Evolutionary conservation across 495 filamentous ascomycete species (phyloP), one percentile per base, ranked within the genome.

Genomic region (Neurospora tetraspora): DNA sequence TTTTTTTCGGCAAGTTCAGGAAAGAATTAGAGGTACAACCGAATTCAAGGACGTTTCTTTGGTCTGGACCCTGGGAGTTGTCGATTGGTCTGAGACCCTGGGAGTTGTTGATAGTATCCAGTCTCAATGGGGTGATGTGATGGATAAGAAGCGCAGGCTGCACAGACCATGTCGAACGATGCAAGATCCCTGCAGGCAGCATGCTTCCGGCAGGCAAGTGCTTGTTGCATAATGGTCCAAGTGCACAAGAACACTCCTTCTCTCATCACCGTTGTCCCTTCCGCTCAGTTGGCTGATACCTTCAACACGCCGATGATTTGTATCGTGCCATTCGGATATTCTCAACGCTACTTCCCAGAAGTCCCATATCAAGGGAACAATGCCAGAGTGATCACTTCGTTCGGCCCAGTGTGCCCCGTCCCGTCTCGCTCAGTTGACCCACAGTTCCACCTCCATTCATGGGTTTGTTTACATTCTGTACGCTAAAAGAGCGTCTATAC

Each of bases 61-160:
- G 5, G 23, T 61, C 23, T 61, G 53, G 53, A 61, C 53, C 23
- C 53, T 61, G 23, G 14, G 53, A 65, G 53, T 65, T 65, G 53
- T 65, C 27, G 53, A 65, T 65, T 34, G 6, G 27, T 65, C 27
- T 65, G 53, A 34, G 53, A 65, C 53, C 27, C 53, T 65, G 27
- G 14, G 53, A 65, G 53, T 65, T 65, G 53, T 65, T 14, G 53
- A 65, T 65, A 16, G 14, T 36, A 31, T 47, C 43, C 43, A 47
- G 43, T 65, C 43, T 69, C 59, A 69, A 77, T 78, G 73, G 77
- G 70, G 74, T 79, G 76, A 79, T 79, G 77, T 75, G 77, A 72
- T 72, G 47, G 74, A 77, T 71, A 76, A 80, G 73, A 76, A 65
- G 76, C 72, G 69, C 72, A 61, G 38, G 40, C 65, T 61, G 14